A percentile compares a stretch with the other conserved stretches of the same genome.
Evolutionary conservation across 495 filamentous ascomycete species (phyloP).

Genomic region (Cercophora sp.): DNA sequence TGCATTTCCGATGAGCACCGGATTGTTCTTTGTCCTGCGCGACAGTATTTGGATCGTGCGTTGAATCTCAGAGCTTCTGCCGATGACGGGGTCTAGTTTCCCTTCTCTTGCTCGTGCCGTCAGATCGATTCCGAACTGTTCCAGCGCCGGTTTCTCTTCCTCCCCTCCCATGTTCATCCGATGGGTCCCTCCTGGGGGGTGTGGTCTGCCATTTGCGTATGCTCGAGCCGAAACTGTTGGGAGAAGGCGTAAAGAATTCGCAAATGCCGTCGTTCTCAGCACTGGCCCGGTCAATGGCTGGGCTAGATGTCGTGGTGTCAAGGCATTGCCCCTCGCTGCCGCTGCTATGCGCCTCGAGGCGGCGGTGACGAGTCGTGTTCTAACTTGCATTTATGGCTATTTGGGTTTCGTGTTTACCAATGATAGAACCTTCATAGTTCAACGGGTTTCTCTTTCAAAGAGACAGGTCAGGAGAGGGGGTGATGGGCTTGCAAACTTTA

Average conservation of each 20-base stretch:
- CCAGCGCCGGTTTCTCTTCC: slow-evolving; percentile 77
- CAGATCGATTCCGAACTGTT: slow-evolving; percentile 87
- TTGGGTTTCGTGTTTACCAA: neutral
- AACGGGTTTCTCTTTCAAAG: neutral
- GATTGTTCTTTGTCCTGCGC: slow-evolving; percentile 93
- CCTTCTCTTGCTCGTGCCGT: slow-evolving; percentile 81
- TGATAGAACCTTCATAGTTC: neutral
- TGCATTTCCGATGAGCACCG: slow-evolving; percentile 85
- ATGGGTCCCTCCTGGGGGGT: slow-evolving; percentile 86
- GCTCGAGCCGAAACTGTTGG: slow-evolving; percentile 39
- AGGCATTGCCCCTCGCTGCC: slow-evolving; percentile 28
- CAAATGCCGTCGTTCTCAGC: slow-evolving; percentile 3
- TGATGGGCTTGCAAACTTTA: neutral
- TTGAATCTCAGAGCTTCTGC: slow-evolving; percentile 84
- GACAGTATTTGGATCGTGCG: slow-evolving; percentile 92
- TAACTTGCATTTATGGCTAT: slow-evolving; percentile 33
- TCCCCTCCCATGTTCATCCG: slow-evolving; percentile 84
- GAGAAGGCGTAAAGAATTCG: slow-evolving; percentile 18
- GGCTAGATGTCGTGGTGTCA: slow-evolving; percentile 22
- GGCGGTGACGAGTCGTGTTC: slow-evolving; percentile 29
- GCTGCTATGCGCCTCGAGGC: slow-evolving; percentile 35
- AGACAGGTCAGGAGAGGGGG: neutral
- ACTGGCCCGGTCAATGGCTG: slow-evolving; percentile 19
- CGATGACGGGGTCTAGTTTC: slow-evolving; percentile 94
- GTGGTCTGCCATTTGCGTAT: slow-evolving; percentile 76